Evolutionary conservation across 2,329 filamentous ascomycete species (phyloP).

Genomic region (Chrysosporium queenslandicum): DNA sequence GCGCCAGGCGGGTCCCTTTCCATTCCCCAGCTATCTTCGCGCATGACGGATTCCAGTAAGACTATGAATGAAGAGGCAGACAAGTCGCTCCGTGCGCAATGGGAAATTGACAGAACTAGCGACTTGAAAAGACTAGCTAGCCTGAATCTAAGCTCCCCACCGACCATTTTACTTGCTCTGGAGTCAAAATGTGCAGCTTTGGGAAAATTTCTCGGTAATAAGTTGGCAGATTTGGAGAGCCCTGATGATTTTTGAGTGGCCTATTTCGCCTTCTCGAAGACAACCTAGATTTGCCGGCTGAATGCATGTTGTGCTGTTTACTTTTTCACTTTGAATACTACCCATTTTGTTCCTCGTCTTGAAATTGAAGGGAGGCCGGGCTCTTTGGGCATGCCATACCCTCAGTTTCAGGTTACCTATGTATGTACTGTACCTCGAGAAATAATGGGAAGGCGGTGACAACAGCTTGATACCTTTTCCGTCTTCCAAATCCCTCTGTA

Average conservation of each 20-base stretch:
- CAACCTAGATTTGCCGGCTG: background rate
- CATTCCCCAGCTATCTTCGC: conserved; percentile 1
- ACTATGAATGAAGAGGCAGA: conserved; percentile 17
- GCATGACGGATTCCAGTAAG: background rate
- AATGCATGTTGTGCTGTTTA: background rate
- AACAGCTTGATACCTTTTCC: too few species aligned
- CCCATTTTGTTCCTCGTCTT: background rate
- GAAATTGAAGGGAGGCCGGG: background rate
- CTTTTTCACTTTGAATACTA: background rate
- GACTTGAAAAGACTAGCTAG: conserved; percentile 33
- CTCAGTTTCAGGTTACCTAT: too few species aligned
- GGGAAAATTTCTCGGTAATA: conserved; percentile 33
- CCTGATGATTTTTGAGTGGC: conserved; percentile 33
- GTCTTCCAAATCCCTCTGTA: too few species aligned
- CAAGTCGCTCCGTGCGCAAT: conserved; percentile 28
- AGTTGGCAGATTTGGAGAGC: conserved; percentile 33
- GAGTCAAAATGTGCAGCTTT: conserved; percentile 37
- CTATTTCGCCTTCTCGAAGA: background rate
- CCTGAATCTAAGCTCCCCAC: conserved; percentile 32
- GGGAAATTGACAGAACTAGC: conserved; percentile 32
- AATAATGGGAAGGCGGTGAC: too few species aligned
- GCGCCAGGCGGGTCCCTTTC: conserved; percentile 10
- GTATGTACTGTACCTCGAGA: background rate
- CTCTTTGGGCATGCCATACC: background rate
- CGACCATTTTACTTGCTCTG: conserved; percentile 32